Evolutionary conservation across 495 filamentous ascomycete genomes (phyloP).

Genomic region (Neurospora africana): DNA sequence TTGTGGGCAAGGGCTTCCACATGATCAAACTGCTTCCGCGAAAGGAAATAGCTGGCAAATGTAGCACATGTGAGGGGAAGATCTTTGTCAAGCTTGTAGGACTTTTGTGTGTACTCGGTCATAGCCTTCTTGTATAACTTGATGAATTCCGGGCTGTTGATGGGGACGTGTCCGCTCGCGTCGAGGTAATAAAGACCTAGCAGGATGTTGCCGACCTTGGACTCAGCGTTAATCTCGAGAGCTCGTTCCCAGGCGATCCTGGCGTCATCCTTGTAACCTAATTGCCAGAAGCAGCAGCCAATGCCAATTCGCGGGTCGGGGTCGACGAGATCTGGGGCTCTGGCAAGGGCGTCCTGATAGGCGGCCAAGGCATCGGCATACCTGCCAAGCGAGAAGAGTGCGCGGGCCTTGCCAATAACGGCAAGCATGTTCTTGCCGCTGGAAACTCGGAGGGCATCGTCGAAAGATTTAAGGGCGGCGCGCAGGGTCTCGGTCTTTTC

Average conservation of each 20-base stretch:
- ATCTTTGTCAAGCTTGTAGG: conserved; percentile 92
- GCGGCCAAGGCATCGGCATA: conserved; percentile 69
- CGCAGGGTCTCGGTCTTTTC: conserved; percentile 73
- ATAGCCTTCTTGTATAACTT: conserved; percentile 84
- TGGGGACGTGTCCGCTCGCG: conserved; percentile 64
- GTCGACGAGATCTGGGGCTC: conserved; percentile 80
- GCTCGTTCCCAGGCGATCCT: conserved; percentile 80
- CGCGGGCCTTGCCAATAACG: conserved; percentile 71
- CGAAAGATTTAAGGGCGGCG: conserved; percentile 79
- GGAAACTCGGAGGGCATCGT: conserved; percentile 78
- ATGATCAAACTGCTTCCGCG: conserved; percentile 59
- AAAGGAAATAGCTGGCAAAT: conserved; percentile 80
- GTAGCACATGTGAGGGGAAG: conserved; percentile 81
- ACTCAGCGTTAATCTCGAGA: conserved; percentile 75
- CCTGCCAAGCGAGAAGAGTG: conserved; percentile 71
- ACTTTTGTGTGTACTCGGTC: conserved; percentile 82
- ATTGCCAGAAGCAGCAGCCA: conserved; percentile 90
- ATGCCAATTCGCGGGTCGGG: conserved; percentile 93
- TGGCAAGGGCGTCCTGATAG: conserved; percentile 77
- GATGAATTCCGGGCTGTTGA: conserved; percentile 65
- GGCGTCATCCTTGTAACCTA: conserved; percentile 88
- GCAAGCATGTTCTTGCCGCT: conserved; percentile 83
- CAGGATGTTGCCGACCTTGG: conserved; percentile 83
- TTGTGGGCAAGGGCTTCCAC: conserved; percentile 83
- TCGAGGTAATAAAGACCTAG: conserved; percentile 83